These are phyloP conservation scores for Beauveria australis DNA, from an alignment of 2,329 filamentous ascomycete species.

Conservation along the genomic window DNA sequence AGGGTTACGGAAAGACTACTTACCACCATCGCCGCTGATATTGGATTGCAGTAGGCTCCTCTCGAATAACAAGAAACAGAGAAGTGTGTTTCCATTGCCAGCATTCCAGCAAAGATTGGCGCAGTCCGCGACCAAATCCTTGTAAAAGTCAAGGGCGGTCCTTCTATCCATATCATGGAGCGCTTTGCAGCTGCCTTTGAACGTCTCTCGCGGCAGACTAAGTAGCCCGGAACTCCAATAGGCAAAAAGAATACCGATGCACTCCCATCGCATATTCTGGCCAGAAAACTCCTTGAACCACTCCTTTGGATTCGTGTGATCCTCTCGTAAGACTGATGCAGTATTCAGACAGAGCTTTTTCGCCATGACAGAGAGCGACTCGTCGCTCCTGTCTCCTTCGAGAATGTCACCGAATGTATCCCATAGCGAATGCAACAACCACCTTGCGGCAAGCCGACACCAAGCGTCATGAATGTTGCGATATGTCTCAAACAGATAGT, in stretches of 20 bases:
- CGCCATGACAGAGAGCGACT: slow-evolving; percentile 22
- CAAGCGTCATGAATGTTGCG: slow-evolving; percentile 16
- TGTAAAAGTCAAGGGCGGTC: slow-evolving; percentile 14
- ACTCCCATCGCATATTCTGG: slow-evolving; percentile 29
- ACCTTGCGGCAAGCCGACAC: slow-evolving; percentile 11
- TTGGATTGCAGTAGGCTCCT: slow-evolving; percentile 25
- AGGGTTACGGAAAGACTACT: slow-evolving; percentile 9
- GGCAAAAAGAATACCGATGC: slow-evolving; percentile 26
- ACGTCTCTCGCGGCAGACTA: slow-evolving; percentile 1
- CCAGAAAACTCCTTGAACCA: slow-evolving; percentile 30
- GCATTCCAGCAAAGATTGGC: slow-evolving; percentile 23
- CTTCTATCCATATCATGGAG: slow-evolving; percentile 6
- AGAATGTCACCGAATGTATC: slow-evolving; percentile 15
- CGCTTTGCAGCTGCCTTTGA: not conserved
- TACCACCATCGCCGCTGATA: slow-evolving; percentile 27
- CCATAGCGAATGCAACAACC: slow-evolving; percentile 15
- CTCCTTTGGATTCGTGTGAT: slow-evolving; percentile 21
- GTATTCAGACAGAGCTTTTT: slow-evolving; percentile 27
- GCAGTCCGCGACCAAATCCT: slow-evolving; percentile 12
- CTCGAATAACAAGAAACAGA: slow-evolving; percentile 24
- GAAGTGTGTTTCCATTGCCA: slow-evolving; percentile 21
- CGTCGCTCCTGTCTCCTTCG: slow-evolving; percentile 12
- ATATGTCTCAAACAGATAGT: slow-evolving; percentile 13
- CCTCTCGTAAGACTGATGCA: slow-evolving; percentile 21
- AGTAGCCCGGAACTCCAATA: slow-evolving; percentile 14